phyloP scores from a whole-genome alignment of 306 rosid genomes.

The Dryas alaskensis region DNA sequence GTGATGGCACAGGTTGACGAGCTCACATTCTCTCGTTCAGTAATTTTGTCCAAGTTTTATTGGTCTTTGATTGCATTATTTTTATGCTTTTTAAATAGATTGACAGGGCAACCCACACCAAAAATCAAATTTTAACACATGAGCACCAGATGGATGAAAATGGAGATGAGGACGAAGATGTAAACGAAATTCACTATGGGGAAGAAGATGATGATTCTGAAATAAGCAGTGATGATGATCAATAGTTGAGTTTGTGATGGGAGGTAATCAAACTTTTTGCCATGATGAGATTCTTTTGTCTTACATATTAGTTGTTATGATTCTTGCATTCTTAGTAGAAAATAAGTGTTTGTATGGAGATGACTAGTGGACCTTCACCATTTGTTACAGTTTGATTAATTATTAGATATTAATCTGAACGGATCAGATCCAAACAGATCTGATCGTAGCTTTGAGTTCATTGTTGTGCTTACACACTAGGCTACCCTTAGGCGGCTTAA shows the following conservation, averaged over 20 bases:
- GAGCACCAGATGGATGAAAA: constrained; percentile 42
- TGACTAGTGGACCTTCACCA: neutral
- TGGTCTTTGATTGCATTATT: constrained; percentile 18
- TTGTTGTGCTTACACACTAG: too few species aligned
- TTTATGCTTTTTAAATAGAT: constrained; percentile 41
- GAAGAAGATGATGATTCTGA: constrained; percentile 71
- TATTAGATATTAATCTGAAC: neutral
- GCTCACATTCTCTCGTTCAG: constrained; percentile 9
- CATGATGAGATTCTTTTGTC: neutral
- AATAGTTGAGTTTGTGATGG: constrained; percentile 30
- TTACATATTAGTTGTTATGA: neutral
- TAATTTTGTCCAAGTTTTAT: constrained; percentile 10
- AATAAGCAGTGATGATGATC: constrained; percentile 67
- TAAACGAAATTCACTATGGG: constrained; percentile 46
- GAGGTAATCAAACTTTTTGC: constrained; percentile 4
- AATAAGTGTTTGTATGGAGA: neutral
- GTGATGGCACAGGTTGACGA: constrained; percentile 68
- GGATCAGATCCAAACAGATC: too few species aligned
- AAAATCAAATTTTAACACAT: constrained; percentile 26
- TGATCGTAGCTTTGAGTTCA: too few species aligned
- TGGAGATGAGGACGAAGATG: constrained; percentile 49
- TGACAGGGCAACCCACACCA: constrained; percentile 55
- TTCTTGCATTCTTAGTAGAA: neutral
- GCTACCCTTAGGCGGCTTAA: too few species aligned
- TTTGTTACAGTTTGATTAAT: neutral